phyloP scores from a whole-genome alignment of 2,329 filamentous ascomycete species.

The Verticillium longisporum region DNA sequence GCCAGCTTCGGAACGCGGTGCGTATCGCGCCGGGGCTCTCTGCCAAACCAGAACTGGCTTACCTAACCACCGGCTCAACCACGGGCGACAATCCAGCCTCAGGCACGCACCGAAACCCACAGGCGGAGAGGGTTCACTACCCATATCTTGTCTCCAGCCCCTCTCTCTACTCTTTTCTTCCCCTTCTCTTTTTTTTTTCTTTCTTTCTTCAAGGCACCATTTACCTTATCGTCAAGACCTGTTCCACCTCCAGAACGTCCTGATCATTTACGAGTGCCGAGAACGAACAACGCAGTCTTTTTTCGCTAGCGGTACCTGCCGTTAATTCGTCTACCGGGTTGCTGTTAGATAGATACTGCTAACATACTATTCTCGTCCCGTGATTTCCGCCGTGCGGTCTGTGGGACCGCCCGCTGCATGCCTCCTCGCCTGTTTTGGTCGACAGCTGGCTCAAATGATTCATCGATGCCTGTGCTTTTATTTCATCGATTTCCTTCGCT shows the following conservation, averaged over 20 bases:
- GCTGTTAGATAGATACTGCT: conserved; percentile 97
- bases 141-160: conserved; percentile 8
- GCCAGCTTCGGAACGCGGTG: conserved; percentile 5
- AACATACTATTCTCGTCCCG: conserved; percentile 47
- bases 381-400: background rate
- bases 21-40: conserved; percentile 18
- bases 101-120: background rate
- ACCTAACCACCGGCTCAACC: conserved; percentile 5
- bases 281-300: conserved; percentile 75
- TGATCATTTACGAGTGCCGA: conserved; percentile 92
- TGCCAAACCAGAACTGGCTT: conserved; percentile 14
- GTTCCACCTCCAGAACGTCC: conserved; percentile 62
- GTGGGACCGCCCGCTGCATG: background rate
- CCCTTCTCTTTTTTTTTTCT: conserved; percentile 23
- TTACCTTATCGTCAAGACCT: conserved; percentile 93
- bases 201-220: conserved; percentile 57
- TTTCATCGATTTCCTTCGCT: no score
- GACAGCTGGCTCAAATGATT: background rate
- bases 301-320: conserved; percentile 97
- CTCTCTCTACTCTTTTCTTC: background rate
- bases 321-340: conserved; percentile 58
- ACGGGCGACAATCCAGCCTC: background rate
- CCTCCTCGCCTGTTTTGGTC: background rate
- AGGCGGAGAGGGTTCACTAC: background rate
- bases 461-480: no score